Conservation (phyloP, 2,329 filamentous ascomycete genomes). For the Colletotrichum sp. region DNA sequence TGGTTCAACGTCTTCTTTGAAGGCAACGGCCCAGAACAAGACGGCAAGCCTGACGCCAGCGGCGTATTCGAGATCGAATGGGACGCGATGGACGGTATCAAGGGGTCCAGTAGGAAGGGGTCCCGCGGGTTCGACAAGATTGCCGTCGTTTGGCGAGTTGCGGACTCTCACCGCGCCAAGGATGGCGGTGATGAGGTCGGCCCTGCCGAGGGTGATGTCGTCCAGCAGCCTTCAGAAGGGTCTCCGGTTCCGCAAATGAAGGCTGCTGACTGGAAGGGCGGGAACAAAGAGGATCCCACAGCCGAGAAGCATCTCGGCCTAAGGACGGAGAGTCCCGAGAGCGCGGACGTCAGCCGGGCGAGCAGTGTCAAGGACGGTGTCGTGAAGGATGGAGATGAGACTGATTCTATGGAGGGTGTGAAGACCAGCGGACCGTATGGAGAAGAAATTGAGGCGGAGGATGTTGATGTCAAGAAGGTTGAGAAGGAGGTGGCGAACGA, state of each 20-base stretch:
- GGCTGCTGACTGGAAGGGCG: constrained; percentile 78
- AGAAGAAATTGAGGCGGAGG: constrained; percentile 32
- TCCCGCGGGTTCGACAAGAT: constrained; percentile 81
- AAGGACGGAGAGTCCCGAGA: constrained; percentile 67
- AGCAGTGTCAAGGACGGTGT: constrained; percentile 65
- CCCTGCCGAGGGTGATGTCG: constrained; percentile 32
- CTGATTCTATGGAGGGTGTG: constrained; percentile 33
- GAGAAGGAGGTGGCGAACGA: background rate
- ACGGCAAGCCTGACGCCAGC: constrained; percentile 68
- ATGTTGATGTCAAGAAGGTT: background rate
- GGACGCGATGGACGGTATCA: constrained; percentile 88
- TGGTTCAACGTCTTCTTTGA: constrained; percentile 99
- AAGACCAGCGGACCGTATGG: constrained; percentile 37
- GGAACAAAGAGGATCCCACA: constrained; percentile 47
- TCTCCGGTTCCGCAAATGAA: constrained; percentile 73
- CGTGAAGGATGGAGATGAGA: constrained; percentile 22
- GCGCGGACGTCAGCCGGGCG: constrained; percentile 72
- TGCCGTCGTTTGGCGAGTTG: constrained; percentile 80
- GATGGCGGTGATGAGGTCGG: constrained; percentile 28
- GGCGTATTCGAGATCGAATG: constrained; percentile 67
- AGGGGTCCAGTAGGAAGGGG: constrained; percentile 84
- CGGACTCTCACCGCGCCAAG: background rate
- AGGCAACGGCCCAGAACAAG: constrained; percentile 73
- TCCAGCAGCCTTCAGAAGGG: constrained; percentile 68
- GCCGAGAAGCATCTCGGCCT: constrained; percentile 72